A percentile compares a stretch with the other conserved stretches of the same genome.
phyloP scores from a whole-genome alignment of 148 eudicot genomes.

The Beta vulgaris region DNA sequence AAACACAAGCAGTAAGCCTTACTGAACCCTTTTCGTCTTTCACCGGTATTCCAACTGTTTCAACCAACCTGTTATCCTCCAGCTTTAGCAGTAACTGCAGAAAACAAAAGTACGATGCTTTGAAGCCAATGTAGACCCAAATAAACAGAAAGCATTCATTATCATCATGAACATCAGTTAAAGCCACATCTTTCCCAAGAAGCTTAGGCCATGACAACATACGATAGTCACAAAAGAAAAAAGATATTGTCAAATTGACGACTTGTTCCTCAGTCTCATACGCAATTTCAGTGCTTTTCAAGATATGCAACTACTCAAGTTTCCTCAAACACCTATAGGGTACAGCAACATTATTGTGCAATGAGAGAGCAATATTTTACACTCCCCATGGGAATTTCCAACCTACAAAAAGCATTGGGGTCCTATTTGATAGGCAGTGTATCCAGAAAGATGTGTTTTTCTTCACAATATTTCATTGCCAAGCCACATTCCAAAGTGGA shows the following conservation, averaged over 20 bases:
- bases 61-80: slow-evolving; percentile 85
- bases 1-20: slow-evolving; percentile 95
- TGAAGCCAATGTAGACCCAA: background rate
- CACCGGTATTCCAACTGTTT: slow-evolving; percentile 98
- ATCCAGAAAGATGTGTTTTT: too few relatives aligned
- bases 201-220: background rate
- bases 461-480: too few relatives aligned
- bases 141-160: background rate
- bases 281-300: background rate
- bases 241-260: background rate
- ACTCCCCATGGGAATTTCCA: background rate
- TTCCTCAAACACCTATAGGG: background rate
- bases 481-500: too few relatives aligned
- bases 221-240: background rate
- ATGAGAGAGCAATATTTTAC: background rate
- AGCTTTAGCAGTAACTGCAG: slow-evolving; percentile 77
- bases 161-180: slow-evolving; percentile 1
- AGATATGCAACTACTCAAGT: background rate
- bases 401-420: too few relatives aligned
- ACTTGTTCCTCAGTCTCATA: background rate
- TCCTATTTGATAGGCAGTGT: too few relatives aligned
- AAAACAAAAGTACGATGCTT: slow-evolving; percentile 13
- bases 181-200: background rate
- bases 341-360: background rate
- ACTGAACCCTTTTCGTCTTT: slow-evolving; percentile 77